Evolutionary conservation across 768 basidiomycete genomes (phyloP).

Genomic region (Xanthoconium stramineum): DNA sequence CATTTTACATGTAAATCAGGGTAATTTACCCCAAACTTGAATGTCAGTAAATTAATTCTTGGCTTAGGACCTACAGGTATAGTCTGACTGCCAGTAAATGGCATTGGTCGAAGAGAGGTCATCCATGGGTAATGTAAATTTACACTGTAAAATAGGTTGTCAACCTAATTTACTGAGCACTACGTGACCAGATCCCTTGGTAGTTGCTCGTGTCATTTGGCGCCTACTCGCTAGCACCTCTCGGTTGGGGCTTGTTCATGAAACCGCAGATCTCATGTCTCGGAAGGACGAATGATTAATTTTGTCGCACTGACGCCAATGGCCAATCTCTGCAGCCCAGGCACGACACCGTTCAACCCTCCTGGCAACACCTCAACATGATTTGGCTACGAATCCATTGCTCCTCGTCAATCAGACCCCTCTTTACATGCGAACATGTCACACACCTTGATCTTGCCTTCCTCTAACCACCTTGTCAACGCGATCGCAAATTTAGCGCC

Average conservation of each 20-base stretch:
- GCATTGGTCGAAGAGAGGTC: not conserved
- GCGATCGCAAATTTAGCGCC: conserved; percentile 8
- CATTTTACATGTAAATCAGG: not conserved
- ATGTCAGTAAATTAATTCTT: too few relatives aligned
- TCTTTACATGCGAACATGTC: not conserved
- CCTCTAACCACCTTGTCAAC: conserved; percentile 11
- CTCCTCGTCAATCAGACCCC: not conserved
- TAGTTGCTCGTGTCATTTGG: conserved; percentile 80
- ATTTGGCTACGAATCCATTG: conserved; percentile 30
- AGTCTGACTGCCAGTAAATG: too few relatives aligned
- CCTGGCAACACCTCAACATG: conserved; percentile 35
- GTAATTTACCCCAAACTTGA: not conserved
- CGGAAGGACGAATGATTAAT: conserved; percentile 27
- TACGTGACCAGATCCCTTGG: conserved; percentile 64
- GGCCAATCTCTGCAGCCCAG: conserved; percentile 31
- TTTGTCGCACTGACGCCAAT: conserved; percentile 37
- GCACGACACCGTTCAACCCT: conserved; percentile 34
- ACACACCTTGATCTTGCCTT: conserved; percentile 19
- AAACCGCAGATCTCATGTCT: not conserved
- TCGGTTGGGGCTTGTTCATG: conserved; percentile 65
- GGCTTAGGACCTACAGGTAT: too few relatives aligned
- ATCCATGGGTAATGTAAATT: too few relatives aligned
- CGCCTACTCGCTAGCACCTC: conserved; percentile 72
- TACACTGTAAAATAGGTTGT: too few relatives aligned
- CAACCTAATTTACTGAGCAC: too few relatives aligned